These are phyloP conservation scores for Detonula confervacea DNA, from an alignment of 352 stramenopile genomes.

Conservation along the genomic window DNA sequence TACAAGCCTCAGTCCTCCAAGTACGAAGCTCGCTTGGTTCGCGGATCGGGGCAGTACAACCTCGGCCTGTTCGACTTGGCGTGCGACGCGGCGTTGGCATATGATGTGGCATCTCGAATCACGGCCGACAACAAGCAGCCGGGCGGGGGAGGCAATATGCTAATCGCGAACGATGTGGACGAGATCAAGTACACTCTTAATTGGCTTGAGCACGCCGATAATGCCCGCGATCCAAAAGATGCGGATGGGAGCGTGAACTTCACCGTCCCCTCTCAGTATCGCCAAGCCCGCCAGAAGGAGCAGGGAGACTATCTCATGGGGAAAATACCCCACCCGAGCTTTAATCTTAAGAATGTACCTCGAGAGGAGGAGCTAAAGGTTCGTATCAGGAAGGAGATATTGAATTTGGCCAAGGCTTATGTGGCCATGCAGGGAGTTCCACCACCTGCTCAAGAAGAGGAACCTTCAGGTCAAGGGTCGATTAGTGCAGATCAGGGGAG, in stretches of 20 bases:
- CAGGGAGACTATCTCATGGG: too few species aligned
- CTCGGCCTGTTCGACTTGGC: slow-evolving; percentile 27
- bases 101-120: slow-evolving; percentile 21
- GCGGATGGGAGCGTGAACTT: too few species aligned
- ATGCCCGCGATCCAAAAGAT: too few species aligned
- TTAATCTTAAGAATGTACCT: background rate
- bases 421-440: too few species aligned
- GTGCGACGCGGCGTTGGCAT: slow-evolving; percentile 31
- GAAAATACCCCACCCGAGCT: too few species aligned
- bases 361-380: slow-evolving; percentile 7
- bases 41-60: slow-evolving; percentile 15
- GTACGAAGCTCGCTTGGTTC: slow-evolving; percentile 21
- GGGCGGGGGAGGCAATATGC: background rate
- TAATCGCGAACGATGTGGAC: background rate
- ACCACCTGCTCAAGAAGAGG: too few species aligned
- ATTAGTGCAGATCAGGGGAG: too few species aligned
- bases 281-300: slow-evolving; percentile 16
- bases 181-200: slow-evolving; percentile 29
- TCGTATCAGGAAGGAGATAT: slow-evolving; percentile 22
- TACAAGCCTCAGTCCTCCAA: slow-evolving; percentile 15
- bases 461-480: too few species aligned
- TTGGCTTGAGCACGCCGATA: slow-evolving; percentile 17
- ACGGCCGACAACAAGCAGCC: too few species aligned
- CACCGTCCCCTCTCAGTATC: slow-evolving; percentile 2
- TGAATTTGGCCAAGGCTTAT: slow-evolving; percentile 24